Base-by-base conservation (phyloP, 2,329 filamentous ascomycete genomes). In the Coniochaeta sp. region DNA sequence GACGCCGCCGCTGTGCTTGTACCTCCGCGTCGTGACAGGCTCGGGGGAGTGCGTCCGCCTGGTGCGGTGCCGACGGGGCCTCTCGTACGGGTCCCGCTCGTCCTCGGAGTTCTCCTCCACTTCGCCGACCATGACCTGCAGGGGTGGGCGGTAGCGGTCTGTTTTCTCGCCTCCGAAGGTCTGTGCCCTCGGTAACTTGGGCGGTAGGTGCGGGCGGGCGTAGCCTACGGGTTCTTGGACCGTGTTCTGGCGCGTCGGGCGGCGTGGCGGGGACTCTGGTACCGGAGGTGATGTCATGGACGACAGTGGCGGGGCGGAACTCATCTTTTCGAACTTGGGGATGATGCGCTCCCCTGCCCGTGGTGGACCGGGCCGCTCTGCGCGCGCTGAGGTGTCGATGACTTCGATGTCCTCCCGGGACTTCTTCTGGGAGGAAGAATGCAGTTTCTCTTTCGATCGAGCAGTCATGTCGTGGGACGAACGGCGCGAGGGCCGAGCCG, bases 251-350 rank as follows among this genome's bases (percentile, higher is more conserved):
- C 60, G 56, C 28, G 27, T 55, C 12, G 57, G 16, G 27, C 22
- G 38, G 5, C 59, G 57, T 30, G 59, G 58, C 18, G 60, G 59
- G 6, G 60, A 57, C 35, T 56, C 56, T 4, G 58, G 47, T 9
- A 50, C 52, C 13, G 51, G 40, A 13, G 55, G 48, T 40, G 38
- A 22, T n/a, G 38, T 4, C 20, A 24, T 42, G 14, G 33, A n/a
- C n/a, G n/a, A n/a, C n/a, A n/a, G 4, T 18, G 35, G 14, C n/a
- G 61, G 56, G 16, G 57, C 55, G 16, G 54, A 60, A 46, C 64
- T 54, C 1, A 63, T 59, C 40, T 66, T 67, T 16, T 52, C 33
- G 14, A 65, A 54, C 3, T 46, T 47, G 13, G 63, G 61, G 7
- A 59, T 60, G 12, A 24, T 13, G 26, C 38, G 38, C 22, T 42